Base-by-base conservation (phyloP, 495 filamentous ascomycete species). In the Poronia punctata region DNA sequence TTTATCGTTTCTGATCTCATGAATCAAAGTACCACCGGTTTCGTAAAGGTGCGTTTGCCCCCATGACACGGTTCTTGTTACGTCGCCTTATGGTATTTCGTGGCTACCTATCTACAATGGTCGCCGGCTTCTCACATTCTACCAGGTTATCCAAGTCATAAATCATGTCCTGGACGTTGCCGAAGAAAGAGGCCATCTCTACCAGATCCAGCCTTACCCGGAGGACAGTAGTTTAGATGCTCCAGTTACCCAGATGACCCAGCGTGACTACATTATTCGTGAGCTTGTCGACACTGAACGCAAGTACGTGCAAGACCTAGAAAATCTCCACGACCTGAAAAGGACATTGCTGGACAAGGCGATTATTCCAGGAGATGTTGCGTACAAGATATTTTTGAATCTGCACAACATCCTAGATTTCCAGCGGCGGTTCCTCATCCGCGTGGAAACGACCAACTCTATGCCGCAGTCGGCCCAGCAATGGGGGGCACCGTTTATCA, bases 261-360 rank as follows among this genome's bases (percentile, higher is more conserved):
- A 88, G 54, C 73, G 87, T 27, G 81, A 95, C 41, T 82, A 94
- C 52, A 83, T 97, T 44, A 76, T 98, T 21, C 78, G 83, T 49
- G 92, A 98, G 57, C 64, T 98, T 32, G 79, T 98, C 32, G 84
- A 86, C 50, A 97, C 90, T 4, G 92, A 98, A 59, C 82, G 92
- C 27, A 93, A 95, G 57, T 98, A 98, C 48, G 93, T 97, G n/a
- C 90, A 97, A 53, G 89, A 97, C 66, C 70, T 98, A 19, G 90
- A 97, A 55, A 88, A 89, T 47, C 62, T 98, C 12, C 89, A 97
- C 54, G 83, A 88, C 36, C 76, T 97, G 42, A 96, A 96, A 69
- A 92, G 86, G 52, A 78, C 80, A 18, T 67, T 97, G 22, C 87
- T 96, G 53, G 80, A 89, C 51, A 86, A 83, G 33, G 87, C 88